These are phyloP conservation scores for Globisporangium cystogenes DNA, from an alignment of 352 stramenopile genomes.

Conservation along the genomic window DNA sequence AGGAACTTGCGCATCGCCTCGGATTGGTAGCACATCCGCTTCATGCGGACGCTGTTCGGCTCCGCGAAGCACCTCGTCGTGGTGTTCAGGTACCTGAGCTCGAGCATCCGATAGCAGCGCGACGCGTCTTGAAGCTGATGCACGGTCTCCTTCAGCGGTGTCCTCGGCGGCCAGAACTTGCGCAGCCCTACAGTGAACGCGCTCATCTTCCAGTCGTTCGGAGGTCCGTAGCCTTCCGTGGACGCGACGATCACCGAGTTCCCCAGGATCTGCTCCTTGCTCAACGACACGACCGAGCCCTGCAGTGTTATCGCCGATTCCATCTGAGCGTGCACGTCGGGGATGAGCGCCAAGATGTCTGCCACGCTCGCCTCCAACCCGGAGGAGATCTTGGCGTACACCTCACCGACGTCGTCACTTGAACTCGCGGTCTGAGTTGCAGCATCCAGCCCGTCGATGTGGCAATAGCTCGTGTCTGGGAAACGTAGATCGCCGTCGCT, in stretches of 20 bases:
- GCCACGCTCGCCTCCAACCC: conserved; percentile 19
- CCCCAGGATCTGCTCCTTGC: conserved; percentile 19
- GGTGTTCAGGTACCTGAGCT: conserved; percentile 20
- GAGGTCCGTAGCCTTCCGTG: conserved; percentile 20
- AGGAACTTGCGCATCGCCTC: conserved; percentile 40
- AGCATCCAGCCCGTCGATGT: conserved; percentile 15
- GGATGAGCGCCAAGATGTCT: conserved; percentile 22
- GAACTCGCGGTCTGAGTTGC: conserved; percentile 1
- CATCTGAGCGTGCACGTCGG: conserved; percentile 13
- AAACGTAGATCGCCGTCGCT: conserved; percentile 33
- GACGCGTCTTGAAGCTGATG: conserved; percentile 18
- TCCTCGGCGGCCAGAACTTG: conserved; percentile 42
- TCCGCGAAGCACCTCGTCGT: conserved; percentile 32
- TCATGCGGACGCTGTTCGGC: conserved; percentile 14
- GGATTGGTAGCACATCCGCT: conserved; percentile 5
- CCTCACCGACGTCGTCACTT: conserved; percentile 21
- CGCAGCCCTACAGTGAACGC: conserved; percentile 24
- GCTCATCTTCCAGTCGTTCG: conserved; percentile 20
- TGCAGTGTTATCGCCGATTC: conserved; percentile 12
- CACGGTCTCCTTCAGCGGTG: conserved; percentile 17
- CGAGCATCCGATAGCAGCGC: conserved; percentile 36
- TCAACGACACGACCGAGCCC: conserved; percentile 8
- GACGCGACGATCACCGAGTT: conserved; percentile 17
- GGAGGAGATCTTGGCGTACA: conserved; percentile 31
- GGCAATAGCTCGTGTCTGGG: conserved; percentile 27